Percentiles rank a stretch among this genome's conserved stretches.
Conservation (phyloP, 2,329 filamentous ascomycete species). For the Penicillium sp. region DNA sequence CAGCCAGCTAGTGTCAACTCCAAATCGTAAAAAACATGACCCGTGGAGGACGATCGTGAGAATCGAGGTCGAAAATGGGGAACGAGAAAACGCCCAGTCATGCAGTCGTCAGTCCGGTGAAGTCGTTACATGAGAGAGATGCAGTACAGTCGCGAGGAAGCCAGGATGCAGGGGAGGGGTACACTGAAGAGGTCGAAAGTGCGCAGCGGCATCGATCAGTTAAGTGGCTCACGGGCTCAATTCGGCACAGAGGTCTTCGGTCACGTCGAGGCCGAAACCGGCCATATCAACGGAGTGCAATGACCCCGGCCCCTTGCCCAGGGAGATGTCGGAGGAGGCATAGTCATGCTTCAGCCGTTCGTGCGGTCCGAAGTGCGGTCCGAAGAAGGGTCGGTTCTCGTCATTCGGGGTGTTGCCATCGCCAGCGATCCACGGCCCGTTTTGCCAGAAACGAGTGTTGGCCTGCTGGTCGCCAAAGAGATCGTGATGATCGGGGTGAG, state of each 20-base stretch:
- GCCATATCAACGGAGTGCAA: constrained; percentile 46
- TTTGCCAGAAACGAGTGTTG: constrained; percentile 44
- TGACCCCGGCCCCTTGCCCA: constrained; percentile 42
- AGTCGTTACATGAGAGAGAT: constrained; percentile 39
- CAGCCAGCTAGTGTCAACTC: constrained; percentile 35
- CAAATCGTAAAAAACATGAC: constrained; percentile 21
- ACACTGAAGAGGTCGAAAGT: constrained; percentile 3
- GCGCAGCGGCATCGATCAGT: background rate
- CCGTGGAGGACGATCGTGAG: constrained; percentile 21
- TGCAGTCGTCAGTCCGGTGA: constrained; percentile 40
- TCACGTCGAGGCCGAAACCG: constrained; percentile 40
- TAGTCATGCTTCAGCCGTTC: constrained; percentile 43
- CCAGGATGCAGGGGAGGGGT: constrained; percentile 17
- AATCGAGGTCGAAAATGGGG: constrained; percentile 13
- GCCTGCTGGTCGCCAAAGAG: constrained; percentile 45
- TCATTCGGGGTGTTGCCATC: constrained; percentile 43
- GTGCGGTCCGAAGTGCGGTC: constrained; percentile 39
- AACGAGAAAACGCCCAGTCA: constrained; percentile 38
- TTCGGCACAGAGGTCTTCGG: constrained; percentile 35
- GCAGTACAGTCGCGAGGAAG: constrained; percentile 30
- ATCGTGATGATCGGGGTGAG: constrained; percentile 41
- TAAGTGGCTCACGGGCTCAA: constrained; percentile 35
- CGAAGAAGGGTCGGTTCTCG: constrained; percentile 42
- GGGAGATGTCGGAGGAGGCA: constrained; percentile 42
- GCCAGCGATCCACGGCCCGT: constrained; percentile 41